Evolutionary conservation across 164 flowering plant species (phyloP).

Genomic region (Umbilicus rupestris): DNA sequence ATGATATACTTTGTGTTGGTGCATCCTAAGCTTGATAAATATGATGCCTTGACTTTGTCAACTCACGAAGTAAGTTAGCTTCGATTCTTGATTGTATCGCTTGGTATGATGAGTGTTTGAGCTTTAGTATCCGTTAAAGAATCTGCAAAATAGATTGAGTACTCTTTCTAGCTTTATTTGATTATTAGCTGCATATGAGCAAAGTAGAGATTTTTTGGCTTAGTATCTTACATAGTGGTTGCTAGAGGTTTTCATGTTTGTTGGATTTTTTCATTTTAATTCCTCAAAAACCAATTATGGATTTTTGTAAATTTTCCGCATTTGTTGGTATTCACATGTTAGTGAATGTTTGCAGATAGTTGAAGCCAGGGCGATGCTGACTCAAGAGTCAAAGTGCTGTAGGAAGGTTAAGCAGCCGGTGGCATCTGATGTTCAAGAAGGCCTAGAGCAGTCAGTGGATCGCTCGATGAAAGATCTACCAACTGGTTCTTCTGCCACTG

Average conservation of each 20-base stretch:
- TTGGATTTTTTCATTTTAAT: too few species aligned
- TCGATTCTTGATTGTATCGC: not conserved
- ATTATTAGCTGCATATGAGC: too few species aligned
- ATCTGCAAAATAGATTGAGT: too few species aligned
- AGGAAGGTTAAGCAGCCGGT: not conserved
- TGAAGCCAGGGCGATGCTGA: not conserved
- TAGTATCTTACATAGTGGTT: too few species aligned
- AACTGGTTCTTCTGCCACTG: not conserved
- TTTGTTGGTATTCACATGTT: not conserved
- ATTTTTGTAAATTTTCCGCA: not conserved
- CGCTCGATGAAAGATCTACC: not conserved
- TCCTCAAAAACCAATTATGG: too few species aligned
- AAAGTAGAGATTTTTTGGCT: too few species aligned
- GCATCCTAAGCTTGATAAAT: conserved; percentile 3
- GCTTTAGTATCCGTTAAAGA: too few species aligned
- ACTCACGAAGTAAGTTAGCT: not conserved
- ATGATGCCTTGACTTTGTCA: conserved; percentile 1
- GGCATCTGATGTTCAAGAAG: not conserved
- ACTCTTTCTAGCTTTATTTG: too few species aligned
- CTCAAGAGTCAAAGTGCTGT: not conserved
- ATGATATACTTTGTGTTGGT: conserved; percentile 5
- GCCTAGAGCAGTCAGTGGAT: not conserved
- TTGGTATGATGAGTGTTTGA: not conserved
- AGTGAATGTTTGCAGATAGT: not conserved
- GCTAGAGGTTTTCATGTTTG: too few species aligned